Conservation (phyloP, 345 rosid genomes). For the Bruguiera gymnorhiza region DNA sequence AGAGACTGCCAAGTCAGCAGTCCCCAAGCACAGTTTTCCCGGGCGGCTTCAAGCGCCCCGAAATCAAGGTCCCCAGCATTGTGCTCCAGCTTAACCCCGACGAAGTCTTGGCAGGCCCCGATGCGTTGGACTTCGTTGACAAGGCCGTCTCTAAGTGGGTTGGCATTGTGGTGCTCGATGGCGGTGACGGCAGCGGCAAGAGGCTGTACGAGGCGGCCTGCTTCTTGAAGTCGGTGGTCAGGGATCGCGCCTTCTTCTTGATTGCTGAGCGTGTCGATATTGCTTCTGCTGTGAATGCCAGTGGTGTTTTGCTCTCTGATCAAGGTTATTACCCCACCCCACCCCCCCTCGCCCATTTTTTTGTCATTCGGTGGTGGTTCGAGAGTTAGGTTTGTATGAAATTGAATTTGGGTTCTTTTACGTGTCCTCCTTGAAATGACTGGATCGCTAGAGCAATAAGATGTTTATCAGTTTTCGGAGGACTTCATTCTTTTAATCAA, state of each 20-base stretch:
- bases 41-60: slow-evolving; percentile 91
- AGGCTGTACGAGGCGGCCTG: slow-evolving; percentile 82
- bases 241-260: slow-evolving; percentile 75
- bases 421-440: too few relatives aligned
- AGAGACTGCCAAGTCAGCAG: slow-evolving; percentile 4
- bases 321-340: slow-evolving; percentile 42
- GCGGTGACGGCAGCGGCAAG: slow-evolving; percentile 55
- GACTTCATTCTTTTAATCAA: too few relatives aligned
- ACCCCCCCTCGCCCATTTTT: background rate
- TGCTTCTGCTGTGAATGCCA: slow-evolving; percentile 78
- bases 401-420: too few relatives aligned
- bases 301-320: slow-evolving; percentile 90
- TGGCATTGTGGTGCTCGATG: slow-evolving; percentile 73
- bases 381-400: background rate
- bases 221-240: slow-evolving; percentile 68
- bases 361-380: background rate
- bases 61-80: slow-evolving; percentile 66
- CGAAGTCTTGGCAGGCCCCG: slow-evolving; percentile 45
- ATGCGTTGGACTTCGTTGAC: slow-evolving; percentile 56
- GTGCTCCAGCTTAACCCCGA: slow-evolving; percentile 63
- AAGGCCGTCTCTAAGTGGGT: slow-evolving; percentile 65
- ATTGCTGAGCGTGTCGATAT: slow-evolving; percentile 83
- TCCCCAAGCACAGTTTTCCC: slow-evolving; percentile 76
- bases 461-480: too few relatives aligned
- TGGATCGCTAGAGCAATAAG: too few relatives aligned